phyloP scores from a whole-genome alignment of 148 eudicot species.

The Limonium bicolor region DNA sequence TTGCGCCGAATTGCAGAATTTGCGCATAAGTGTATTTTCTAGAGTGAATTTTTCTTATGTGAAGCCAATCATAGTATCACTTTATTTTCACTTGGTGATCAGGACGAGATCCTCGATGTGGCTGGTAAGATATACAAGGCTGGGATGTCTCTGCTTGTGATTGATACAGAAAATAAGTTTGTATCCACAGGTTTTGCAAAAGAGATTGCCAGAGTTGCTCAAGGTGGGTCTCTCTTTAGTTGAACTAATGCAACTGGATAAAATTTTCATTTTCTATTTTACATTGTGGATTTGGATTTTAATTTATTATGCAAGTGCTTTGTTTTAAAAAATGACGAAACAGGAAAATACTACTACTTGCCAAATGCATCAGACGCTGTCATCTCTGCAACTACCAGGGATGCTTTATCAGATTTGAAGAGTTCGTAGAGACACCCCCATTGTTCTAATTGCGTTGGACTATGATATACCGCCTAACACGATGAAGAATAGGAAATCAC shows the following conservation, averaged over 20 bases:
- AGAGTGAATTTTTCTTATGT: too few species aligned
- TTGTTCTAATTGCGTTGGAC: too few species aligned
- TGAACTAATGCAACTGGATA: too few species aligned
- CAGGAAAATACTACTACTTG: conserved; percentile 97
- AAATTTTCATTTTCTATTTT: neutral
- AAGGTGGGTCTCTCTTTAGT: conserved; percentile 28
- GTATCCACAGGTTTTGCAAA: conserved; percentile 98
- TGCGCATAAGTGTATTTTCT: too few species aligned
- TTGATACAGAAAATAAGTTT: conserved; percentile 96
- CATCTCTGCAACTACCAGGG: conserved; percentile 80
- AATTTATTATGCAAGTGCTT: neutral
- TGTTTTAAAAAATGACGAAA: neutral
- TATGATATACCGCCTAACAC: too few species aligned
- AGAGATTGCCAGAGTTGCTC: conserved; percentile 94
- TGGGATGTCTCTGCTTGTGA: conserved; percentile 94
- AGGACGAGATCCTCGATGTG: conserved; percentile 98
- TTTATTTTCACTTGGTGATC: neutral
- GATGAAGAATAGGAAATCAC: too few species aligned
- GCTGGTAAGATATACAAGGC: conserved; percentile 91
- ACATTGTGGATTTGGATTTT: neutral
- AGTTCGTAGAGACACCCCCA: too few species aligned
- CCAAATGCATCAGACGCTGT: conserved; percentile 99
- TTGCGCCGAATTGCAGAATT: neutral
- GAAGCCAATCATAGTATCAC: too few species aligned
- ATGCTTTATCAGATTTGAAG: conserved; percentile 73